These are phyloP conservation scores for Coemansia pectinata DNA, from an alignment of 192 early-diverging fungal genomes.

Conservation along the genomic window DNA sequence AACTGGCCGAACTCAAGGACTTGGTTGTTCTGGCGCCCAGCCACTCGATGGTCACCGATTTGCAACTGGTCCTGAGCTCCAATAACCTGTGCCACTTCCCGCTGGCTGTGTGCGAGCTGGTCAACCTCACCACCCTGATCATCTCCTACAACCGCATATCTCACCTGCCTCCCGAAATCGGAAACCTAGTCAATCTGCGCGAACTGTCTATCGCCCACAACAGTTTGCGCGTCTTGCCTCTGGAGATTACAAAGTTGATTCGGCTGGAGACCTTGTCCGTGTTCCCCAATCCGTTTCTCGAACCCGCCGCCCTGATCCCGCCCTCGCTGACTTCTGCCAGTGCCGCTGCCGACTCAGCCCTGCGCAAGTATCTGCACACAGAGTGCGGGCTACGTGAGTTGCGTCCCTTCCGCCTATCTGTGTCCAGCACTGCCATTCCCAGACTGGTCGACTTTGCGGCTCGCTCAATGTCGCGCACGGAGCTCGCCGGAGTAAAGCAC, in stretches of 20 bases:
- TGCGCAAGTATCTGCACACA: slow-evolving; percentile 3
- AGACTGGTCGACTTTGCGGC: slow-evolving; percentile 47
- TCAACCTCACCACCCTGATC: slow-evolving; percentile 54
- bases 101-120: slow-evolving; percentile 44
- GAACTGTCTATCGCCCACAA: slow-evolving; percentile 54
- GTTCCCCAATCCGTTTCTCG: slow-evolving; percentile 44
- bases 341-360: neutral
- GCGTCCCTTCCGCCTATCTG: slow-evolving; percentile 16
- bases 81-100: slow-evolving; percentile 42
- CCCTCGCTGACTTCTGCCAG: neutral
- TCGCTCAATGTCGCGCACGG: slow-evolving; percentile 24
- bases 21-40: slow-evolving; percentile 49
- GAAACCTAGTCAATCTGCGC: slow-evolving; percentile 41
- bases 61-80: slow-evolving; percentile 40
- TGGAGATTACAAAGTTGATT: slow-evolving; percentile 31
- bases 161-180: slow-evolving; percentile 52
- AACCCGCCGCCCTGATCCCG: slow-evolving; percentile 9
- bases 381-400: neutral
- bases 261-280: slow-evolving; percentile 35
- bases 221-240: slow-evolving; percentile 34
- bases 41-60: slow-evolving; percentile 33
- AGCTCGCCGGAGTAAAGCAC: slow-evolving; percentile 32
- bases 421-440: slow-evolving; percentile 22
- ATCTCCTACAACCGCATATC: slow-evolving; percentile 48
- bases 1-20: slow-evolving; percentile 54